A percentile compares a stretch with the other conserved stretches of the same genome.
phyloP scores from a whole-genome alignment of 202 grass and related monocot species.

The Dendrocalamus latiflorus region DNA sequence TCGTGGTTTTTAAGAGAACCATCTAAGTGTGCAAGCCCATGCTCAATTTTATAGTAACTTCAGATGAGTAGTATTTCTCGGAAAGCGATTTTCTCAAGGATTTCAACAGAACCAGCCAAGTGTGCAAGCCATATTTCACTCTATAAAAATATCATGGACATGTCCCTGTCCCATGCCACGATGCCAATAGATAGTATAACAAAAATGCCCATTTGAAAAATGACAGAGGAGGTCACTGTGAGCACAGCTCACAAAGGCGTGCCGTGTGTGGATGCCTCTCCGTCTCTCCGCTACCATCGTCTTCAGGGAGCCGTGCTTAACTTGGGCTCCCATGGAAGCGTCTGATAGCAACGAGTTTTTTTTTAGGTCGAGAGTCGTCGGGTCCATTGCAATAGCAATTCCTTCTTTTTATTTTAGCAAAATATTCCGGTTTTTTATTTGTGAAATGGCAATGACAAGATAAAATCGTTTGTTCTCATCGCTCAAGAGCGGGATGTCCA shows the following conservation, averaged over 20 bases:
- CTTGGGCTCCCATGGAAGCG: background rate
- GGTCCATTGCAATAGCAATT: background rate
- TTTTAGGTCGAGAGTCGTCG: background rate
- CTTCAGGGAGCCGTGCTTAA: background rate
- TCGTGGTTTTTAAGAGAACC: background rate
- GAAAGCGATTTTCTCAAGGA: background rate
- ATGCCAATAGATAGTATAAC: background rate
- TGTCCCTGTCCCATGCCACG: background rate
- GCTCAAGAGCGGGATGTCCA: background rate
- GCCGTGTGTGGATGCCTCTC: background rate
- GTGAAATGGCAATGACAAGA: background rate
- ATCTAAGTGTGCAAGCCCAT: background rate
- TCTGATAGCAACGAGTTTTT: background rate
- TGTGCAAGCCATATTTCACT: background rate
- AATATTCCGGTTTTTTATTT: background rate
- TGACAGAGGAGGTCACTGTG: background rate
- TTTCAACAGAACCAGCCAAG: background rate
- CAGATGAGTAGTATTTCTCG: background rate
- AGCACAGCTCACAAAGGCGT: conserved; percentile 5
- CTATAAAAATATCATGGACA: background rate
- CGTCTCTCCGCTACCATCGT: background rate
- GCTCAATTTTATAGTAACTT: background rate
- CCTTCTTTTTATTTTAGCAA: background rate
- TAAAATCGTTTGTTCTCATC: background rate
- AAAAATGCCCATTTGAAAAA: background rate